These are phyloP conservation scores for Parietaria judaica DNA, from an alignment of 306 rosid species.

Conservation along the genomic window DNA sequence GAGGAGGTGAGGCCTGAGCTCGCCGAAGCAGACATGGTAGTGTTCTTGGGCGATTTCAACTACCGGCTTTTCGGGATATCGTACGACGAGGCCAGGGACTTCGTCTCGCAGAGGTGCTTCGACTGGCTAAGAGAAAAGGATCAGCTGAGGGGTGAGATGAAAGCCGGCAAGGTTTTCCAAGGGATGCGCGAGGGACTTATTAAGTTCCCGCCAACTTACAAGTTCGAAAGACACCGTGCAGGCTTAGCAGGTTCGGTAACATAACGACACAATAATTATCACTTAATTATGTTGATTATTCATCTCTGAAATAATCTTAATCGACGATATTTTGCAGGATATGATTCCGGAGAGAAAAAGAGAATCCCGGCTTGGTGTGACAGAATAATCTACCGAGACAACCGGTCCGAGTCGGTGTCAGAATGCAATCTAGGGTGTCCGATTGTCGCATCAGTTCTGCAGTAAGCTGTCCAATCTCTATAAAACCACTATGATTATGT, in stretches of 20 bases:
- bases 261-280: too few relatives aligned
- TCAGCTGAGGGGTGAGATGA: constrained; percentile 97
- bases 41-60: constrained; percentile 90
- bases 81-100: constrained; percentile 97
- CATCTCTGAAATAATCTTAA: too few relatives aligned
- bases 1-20: constrained; percentile 87
- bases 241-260: constrained; percentile 72
- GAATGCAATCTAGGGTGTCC: constrained; percentile 83
- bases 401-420: constrained; percentile 41
- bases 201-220: constrained; percentile 94
- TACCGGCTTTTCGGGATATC: constrained; percentile 95
- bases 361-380: constrained; percentile 99
- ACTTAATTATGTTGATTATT: too few relatives aligned
- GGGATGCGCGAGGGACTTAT: constrained; percentile 98
- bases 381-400: constrained; percentile 93
- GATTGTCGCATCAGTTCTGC: constrained; percentile 71
- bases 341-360: constrained; percentile 97
- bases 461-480: constrained; percentile 37
- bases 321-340: constrained; percentile 39
- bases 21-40: constrained; percentile 93
- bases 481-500: too few relatives aligned
- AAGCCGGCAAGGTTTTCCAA: constrained; percentile 91
- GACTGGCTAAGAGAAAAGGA: constrained; percentile 99
- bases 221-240: constrained; percentile 82
- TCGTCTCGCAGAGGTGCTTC: constrained; percentile 98